phyloP scores from a whole-genome alignment of 768 basidiomycete species.

The Pisolithus albus region DNA sequence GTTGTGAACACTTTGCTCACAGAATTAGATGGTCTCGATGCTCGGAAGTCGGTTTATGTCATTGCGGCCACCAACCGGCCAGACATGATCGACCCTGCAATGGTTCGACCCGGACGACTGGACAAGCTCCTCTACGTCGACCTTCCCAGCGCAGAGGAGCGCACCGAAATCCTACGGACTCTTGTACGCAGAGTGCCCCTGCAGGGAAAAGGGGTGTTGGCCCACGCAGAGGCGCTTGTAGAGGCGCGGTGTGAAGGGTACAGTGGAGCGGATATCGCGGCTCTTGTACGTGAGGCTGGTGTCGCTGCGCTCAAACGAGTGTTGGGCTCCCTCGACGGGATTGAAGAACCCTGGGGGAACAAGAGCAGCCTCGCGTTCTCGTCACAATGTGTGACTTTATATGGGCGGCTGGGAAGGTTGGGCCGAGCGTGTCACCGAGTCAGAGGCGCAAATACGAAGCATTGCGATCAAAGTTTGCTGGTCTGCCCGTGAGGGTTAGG shows the following conservation, averaged over 20 bases:
- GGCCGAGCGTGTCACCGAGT: conserved; percentile 74
- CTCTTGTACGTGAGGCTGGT: conserved; percentile 84
- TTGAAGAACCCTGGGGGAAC: conserved; percentile 31
- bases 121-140: conserved; percentile 95
- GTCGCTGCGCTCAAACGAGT: conserved; percentile 71
- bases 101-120: conserved; percentile 93
- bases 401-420: conserved; percentile 69
- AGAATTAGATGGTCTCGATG: conserved; percentile 87
- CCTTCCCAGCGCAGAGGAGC: conserved; percentile 64
- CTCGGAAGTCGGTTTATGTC: conserved; percentile 83
- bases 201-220: conserved; percentile 14
- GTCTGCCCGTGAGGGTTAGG: conserved; percentile 51
- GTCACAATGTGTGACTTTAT: conserved; percentile 67
- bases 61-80: conserved; percentile 94
- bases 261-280: conserved; percentile 87
- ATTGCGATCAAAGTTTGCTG: conserved; percentile 77
- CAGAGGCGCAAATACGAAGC: conserved; percentile 82
- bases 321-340: conserved; percentile 59
- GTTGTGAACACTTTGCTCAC: conserved; percentile 90
- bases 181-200: conserved; percentile 68
- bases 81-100: conserved; percentile 96
- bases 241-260: conserved; percentile 72
- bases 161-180: conserved; percentile 79
- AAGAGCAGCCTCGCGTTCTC: conserved; percentile 25
- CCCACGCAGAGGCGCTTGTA: conserved; percentile 42